Evolutionary conservation across 768 basidiomycete species (phyloP).

Genomic region (Leccinum truebloodii): DNA sequence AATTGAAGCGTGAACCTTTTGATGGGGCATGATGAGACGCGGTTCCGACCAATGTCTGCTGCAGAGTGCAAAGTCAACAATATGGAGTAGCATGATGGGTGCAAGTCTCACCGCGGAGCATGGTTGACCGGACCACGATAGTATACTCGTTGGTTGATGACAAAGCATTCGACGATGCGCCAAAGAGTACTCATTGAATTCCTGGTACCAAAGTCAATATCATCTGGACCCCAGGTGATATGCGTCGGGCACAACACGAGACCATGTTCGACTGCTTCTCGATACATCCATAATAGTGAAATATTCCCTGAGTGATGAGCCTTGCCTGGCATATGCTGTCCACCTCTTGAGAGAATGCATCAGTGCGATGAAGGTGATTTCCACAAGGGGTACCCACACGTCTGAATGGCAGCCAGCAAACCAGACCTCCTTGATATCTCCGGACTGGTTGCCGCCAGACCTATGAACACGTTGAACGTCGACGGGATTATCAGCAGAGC

Average conservation of each 20-base stretch:
- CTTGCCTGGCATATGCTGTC: constrained; percentile 10
- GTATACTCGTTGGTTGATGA: constrained; percentile 16
- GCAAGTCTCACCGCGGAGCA: constrained; percentile 9
- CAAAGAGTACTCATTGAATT: constrained; percentile 14
- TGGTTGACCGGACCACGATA: not conserved
- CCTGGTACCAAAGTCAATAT: constrained; percentile 15
- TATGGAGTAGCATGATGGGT: not conserved
- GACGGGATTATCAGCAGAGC: constrained; percentile 3
- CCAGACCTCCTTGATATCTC: constrained; percentile 37
- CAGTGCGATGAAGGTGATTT: not conserved
- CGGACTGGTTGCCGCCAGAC: not conserved
- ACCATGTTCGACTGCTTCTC: not conserved
- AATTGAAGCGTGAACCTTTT: constrained; percentile 1
- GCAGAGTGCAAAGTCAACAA: not conserved
- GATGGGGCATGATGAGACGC: constrained; percentile 10
- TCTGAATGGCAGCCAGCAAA: constrained; percentile 16
- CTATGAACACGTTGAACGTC: not conserved
- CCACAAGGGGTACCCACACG: constrained; percentile 16
- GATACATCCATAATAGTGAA: not conserved
- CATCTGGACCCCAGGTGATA: constrained; percentile 17
- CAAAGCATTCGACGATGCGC: constrained; percentile 7
- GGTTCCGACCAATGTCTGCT: constrained; percentile 11
- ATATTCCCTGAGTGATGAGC: not conserved
- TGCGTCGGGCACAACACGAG: constrained; percentile 16
- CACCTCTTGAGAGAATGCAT: constrained; percentile 9